Base-by-base conservation (phyloP, 2,329 filamentous ascomycete genomes). In the Ophiostoma himal-ulmi region DNA sequence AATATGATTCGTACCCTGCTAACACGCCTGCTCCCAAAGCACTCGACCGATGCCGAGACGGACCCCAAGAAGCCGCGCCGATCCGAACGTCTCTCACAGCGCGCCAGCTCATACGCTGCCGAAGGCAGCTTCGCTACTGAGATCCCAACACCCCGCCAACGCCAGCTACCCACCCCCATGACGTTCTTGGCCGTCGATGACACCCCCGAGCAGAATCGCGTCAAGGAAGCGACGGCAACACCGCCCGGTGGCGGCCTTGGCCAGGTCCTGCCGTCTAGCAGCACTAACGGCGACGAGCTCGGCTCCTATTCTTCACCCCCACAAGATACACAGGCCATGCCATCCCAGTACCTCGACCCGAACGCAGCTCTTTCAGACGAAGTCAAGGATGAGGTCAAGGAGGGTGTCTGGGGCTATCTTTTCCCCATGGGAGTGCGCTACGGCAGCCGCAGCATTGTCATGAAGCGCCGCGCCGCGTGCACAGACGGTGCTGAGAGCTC, bases 371-470 rank as follows among this genome's bases (percentile, higher is more conserved):
- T 94, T 66, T 89, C 89, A 13, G 91, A 94, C 73, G 93, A 96
- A 70, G 91, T 96, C 4, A 87, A 94, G 73, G 91, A 97, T 77
- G 93, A 97, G 80, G 87, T 83, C 72, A 84, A 87, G 65, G 91
- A 96, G 78, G 93, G 93, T 10, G 93, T 98, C 1, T 99, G 95
- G 95, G 96, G 96, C 14, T 99, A 98, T 76, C 83, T 99, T 5
- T 87, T 97, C 69, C 93, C 94, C 1, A 82, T 97, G 34, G 89
- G 94, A 76, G 85, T 86, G 69, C 87, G 86, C 73, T 88, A 90
- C 69, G 89, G 79, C 60, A 88, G 80, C 81, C 91, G 78, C 80
- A 96, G 80, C 65, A 76, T 87, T 30, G 91, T 96, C 8, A 79
- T 99, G 78, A 90, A 87, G 79, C 92, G 88, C 76, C 86, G 94